Evolutionary conservation across 768 basidiomycete species (phyloP).

Genomic region (Mycena epipterygia): DNA sequence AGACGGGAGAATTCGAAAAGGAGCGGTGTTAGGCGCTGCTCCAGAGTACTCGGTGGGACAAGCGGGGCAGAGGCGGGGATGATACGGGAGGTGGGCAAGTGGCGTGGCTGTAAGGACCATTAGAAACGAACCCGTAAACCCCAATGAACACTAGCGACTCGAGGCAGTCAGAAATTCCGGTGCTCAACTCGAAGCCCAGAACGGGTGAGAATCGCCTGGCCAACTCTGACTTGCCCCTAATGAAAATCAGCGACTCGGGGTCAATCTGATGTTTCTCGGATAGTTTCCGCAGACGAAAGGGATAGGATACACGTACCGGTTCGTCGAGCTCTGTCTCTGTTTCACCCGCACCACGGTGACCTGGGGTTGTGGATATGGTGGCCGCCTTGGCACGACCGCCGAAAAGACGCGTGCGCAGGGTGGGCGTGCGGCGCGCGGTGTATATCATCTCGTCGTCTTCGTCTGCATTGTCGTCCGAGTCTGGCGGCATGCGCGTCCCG

Average conservation of each 20-base stretch:
- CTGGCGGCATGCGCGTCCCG: constrained; percentile 39
- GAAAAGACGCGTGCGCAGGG: constrained; percentile 50
- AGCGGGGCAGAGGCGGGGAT: constrained; percentile 63
- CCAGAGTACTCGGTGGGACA: constrained; percentile 62
- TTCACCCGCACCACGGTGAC: constrained; percentile 74
- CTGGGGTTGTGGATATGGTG: constrained; percentile 75
- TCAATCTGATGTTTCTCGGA: no score
- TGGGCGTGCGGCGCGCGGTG: constrained; percentile 43
- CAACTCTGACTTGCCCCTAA: not conserved
- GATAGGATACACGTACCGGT: constrained; percentile 72
- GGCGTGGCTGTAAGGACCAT: constrained; percentile 60
- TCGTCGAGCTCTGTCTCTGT: constrained; percentile 87
- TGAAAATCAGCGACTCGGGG: no score
- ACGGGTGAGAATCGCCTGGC: no score
- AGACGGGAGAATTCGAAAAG: constrained; percentile 81
- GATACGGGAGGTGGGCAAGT: constrained; percentile 79
- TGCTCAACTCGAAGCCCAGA: no score
- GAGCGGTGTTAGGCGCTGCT: constrained; percentile 64
- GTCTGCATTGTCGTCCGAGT: constrained; percentile 50
- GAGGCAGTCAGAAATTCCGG: no score
- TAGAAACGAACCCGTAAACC: no score
- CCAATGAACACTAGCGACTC: not conserved
- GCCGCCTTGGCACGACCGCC: constrained; percentile 54
- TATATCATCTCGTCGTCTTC: constrained; percentile 50
- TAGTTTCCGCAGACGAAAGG: no score